Conservation (phyloP, 140 eudicot genomes). For the Anethum foeniculum region DNA sequence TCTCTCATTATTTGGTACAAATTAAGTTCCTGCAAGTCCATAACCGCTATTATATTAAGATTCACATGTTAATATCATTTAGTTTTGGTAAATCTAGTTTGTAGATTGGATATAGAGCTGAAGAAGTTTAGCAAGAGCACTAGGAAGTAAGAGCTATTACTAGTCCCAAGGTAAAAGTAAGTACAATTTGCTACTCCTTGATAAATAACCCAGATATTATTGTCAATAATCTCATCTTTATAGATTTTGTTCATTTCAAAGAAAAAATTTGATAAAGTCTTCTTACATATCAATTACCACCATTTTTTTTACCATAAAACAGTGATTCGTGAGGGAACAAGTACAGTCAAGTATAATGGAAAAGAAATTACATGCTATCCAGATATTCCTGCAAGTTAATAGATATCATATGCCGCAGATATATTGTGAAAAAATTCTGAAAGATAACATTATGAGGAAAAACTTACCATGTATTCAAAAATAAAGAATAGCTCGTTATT, state of each 20-base stretch:
- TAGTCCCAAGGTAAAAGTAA: not conserved
- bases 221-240: not conserved
- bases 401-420: not conserved
- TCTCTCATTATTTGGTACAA: constrained; percentile 74
- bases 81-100: not conserved
- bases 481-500: constrained; percentile 82
- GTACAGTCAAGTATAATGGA: not conserved
- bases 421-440: not conserved
- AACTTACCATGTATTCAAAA: constrained; percentile 83
- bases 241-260: not conserved
- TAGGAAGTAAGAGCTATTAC: not conserved
- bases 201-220: not conserved
- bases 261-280: not conserved
- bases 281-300: no score
- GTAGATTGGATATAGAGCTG: not conserved
- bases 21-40: constrained; percentile 61
- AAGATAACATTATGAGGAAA: constrained; percentile 2
- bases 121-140: not conserved
- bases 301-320: not conserved
- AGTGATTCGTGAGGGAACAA: not conserved
- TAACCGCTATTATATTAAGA: not conserved
- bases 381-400: not conserved
- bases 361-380: not conserved
- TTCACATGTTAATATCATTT: not conserved
- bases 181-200: not conserved